phyloP scores from a whole-genome alignment of 345 rosid species.

The Gossypium mustelinum region DNA sequence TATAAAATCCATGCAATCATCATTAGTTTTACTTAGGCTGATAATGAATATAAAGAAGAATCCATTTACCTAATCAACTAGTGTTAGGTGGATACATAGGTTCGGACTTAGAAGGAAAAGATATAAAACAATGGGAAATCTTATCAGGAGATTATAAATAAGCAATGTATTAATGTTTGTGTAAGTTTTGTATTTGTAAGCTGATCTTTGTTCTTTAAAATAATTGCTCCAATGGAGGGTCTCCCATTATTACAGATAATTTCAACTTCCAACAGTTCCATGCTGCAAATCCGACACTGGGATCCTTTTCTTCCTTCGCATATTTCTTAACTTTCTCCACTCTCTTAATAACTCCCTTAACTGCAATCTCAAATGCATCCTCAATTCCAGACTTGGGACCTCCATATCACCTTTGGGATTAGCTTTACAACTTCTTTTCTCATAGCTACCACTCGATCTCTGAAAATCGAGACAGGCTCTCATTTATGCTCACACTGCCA shows the following conservation, averaged over 20 bases:
- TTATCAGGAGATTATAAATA: background rate
- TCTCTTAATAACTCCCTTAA: conserved; percentile 32
- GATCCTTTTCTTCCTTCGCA: conserved; percentile 23
- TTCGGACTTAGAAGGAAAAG: background rate
- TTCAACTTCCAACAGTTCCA: background rate
- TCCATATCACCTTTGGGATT: conserved; percentile 45
- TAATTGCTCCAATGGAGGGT: background rate
- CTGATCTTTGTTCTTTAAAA: background rate
- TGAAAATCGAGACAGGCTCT: conserved; percentile 26
- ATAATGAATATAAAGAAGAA: too few species aligned
- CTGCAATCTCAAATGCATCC: conserved; percentile 53
- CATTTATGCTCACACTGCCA: conserved; percentile 23
- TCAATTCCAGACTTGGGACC: conserved; percentile 29
- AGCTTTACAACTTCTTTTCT: conserved; percentile 40
- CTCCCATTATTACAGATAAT: background rate
- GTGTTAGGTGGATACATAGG: too few species aligned
- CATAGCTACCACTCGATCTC: conserved; percentile 28
- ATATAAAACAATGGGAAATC: background rate
- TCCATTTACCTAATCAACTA: too few species aligned
- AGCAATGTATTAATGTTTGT: too few species aligned
- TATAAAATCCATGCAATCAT: too few species aligned
- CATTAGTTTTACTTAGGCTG: too few species aligned
- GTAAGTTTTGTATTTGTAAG: too few species aligned
- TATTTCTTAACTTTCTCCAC: conserved; percentile 23
- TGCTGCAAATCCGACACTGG: conserved; percentile 17